A percentile compares a stretch with the other conserved stretches of the same genome.
These are phyloP conservation scores for Rasamsonia emersonii DNA, from an alignment of 2,329 filamentous ascomycete species.

Conservation along the genomic window DNA sequence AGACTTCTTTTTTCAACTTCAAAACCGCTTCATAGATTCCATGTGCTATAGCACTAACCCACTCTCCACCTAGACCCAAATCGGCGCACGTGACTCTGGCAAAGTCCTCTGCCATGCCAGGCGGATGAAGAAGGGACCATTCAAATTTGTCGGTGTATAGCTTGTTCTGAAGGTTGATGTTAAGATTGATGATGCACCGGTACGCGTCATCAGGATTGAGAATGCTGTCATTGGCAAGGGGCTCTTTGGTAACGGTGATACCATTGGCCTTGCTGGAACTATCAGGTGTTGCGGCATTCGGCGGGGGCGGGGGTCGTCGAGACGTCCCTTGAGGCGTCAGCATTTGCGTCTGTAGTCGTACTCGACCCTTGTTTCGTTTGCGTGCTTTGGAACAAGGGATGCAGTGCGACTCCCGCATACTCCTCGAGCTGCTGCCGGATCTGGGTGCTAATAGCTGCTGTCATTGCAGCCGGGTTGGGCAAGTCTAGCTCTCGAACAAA, in stretches of 20 bases:
- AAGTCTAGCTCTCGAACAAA: conserved; percentile 91
- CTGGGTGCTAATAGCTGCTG: conserved; percentile 79
- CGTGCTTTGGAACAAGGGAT: conserved; percentile 70
- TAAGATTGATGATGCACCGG: conserved; percentile 82
- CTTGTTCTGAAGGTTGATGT: conserved; percentile 82
- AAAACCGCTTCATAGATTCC: conserved; percentile 94
- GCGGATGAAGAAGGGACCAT: conserved; percentile 88
- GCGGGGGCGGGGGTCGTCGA: conserved; percentile 46
- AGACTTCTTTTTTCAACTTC: conserved; percentile 90
- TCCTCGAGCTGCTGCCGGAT: conserved; percentile 94
- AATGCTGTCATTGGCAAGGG: conserved; percentile 56
- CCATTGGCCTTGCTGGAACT: conserved; percentile 14
- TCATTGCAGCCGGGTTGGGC: conserved; percentile 61
- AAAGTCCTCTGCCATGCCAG: conserved; percentile 85
- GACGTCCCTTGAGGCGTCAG: conserved; percentile 42
- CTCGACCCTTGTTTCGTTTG: conserved; percentile 16
- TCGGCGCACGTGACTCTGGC: conserved; percentile 89
- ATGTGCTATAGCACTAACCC: conserved; percentile 88
- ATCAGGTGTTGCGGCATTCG: conserved; percentile 53
- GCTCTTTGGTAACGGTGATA: conserved; percentile 25
- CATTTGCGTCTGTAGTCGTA: conserved; percentile 15
- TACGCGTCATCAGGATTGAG: conserved; percentile 91
- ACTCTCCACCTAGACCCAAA: conserved; percentile 80
- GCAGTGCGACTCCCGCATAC: conserved; percentile 86
- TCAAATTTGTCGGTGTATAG: conserved; percentile 97